phyloP scores from a whole-genome alignment of 345 rosid species.

The Orychophragmus violaceus region DNA sequence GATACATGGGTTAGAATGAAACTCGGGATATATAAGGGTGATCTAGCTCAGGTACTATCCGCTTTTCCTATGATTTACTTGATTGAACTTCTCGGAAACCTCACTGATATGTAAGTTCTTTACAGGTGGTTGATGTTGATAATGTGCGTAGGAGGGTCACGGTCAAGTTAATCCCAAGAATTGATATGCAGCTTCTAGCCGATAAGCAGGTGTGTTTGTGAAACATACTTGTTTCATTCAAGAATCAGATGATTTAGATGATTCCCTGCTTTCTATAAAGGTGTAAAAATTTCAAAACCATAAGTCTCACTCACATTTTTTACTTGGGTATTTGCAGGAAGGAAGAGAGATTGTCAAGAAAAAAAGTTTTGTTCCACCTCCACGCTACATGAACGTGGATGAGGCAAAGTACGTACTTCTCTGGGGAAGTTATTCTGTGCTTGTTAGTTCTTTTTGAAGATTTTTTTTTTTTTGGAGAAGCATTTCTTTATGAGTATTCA shows the following conservation, averaged over 20 bases:
- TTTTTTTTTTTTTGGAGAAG: neutral
- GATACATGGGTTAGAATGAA: constrained; percentile 94
- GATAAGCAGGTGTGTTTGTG: constrained; percentile 56
- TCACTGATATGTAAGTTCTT: neutral
- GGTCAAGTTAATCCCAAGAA: constrained; percentile 79
- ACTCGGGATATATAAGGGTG: constrained; percentile 80
- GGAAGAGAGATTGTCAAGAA: constrained; percentile 69
- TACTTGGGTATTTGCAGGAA: constrained; percentile 37
- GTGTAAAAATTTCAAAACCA: neutral
- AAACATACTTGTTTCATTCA: neutral
- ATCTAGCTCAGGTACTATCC: constrained; percentile 66
- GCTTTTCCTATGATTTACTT: neutral
- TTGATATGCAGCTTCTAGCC: constrained; percentile 76
- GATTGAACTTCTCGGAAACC: neutral
- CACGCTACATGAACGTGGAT: constrained; percentile 81
- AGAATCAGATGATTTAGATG: neutral
- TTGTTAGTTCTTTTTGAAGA: neutral
- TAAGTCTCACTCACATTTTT: neutral
- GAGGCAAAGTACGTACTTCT: constrained; percentile 66
- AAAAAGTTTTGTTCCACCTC: constrained; percentile 86
- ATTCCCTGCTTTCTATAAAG: neutral
- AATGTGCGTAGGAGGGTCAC: constrained; percentile 76
- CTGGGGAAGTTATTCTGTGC: neutral
- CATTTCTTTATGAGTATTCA: neutral
- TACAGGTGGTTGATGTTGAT: constrained; percentile 85